Conservation (phyloP, 495 filamentous ascomycete species). For the Chlorociboria aeruginascens region DNA sequence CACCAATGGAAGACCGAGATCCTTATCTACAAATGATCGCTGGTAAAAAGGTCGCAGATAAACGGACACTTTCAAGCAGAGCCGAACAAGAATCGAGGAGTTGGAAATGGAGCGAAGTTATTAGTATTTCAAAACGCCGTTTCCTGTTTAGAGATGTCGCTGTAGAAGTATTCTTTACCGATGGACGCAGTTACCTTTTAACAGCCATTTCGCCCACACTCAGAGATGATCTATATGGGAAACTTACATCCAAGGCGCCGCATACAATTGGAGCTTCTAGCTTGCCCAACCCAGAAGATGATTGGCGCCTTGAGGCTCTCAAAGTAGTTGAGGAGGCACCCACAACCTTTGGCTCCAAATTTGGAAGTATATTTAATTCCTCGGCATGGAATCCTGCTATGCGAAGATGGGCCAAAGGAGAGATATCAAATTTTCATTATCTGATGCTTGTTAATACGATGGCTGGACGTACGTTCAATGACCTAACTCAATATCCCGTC, state of each 20-base stretch:
- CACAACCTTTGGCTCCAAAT: slow-evolving; percentile 68
- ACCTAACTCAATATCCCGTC: slow-evolving; percentile 94
- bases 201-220: slow-evolving; percentile 60
- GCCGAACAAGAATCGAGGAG: slow-evolving; percentile 69
- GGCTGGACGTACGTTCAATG: slow-evolving; percentile 94
- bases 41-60: slow-evolving; percentile 57
- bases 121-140: slow-evolving; percentile 92
- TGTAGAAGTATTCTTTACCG: slow-evolving; percentile 91
- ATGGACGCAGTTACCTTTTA: slow-evolving; percentile 87
- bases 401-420: slow-evolving; percentile 81
- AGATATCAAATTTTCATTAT: slow-evolving; percentile 97
- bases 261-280: slow-evolving; percentile 46
- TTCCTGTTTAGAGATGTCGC: slow-evolving; percentile 94
- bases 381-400: slow-evolving; percentile 68
- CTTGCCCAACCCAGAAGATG: slow-evolving; percentile 49
- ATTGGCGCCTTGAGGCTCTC: slow-evolving; percentile 79
- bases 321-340: slow-evolving; percentile 71
- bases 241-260: slow-evolving; percentile 63
- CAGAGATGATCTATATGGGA: slow-evolving; percentile 68
- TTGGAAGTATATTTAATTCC: slow-evolving; percentile 88
- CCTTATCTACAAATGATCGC: slow-evolving; percentile 90
- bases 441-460: slow-evolving; percentile 97
- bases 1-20: slow-evolving; percentile 83
- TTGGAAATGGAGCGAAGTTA: slow-evolving; percentile 89
- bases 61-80: slow-evolving; percentile 28